Base-by-base conservation (phyloP, 352 stramenopile genomes). In the Peronospora tabacina region DNA sequence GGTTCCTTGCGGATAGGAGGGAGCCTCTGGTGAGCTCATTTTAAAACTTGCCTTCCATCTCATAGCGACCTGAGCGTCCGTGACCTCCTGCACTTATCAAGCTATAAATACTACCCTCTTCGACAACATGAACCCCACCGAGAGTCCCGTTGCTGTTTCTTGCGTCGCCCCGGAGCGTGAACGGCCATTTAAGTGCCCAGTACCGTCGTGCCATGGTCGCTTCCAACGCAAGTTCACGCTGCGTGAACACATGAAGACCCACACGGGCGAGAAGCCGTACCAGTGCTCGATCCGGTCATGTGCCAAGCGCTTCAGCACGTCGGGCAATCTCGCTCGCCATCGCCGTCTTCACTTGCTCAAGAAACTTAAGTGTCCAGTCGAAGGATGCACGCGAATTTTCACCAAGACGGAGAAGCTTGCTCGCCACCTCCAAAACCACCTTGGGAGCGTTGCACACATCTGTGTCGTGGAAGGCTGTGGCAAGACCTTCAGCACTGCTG, bases 201-300 rank as follows among this genome's bases (percentile, higher is more conserved):
- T 73, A 29, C 64, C 64, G 12, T 60, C 57, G 20, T 73, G 64
- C 56, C 57, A 55, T 15, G 61, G 69, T 32, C 67, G 72, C 48
- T 86, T 86, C 66, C 72, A 83, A 43, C 75, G 75, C 58, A 83
- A 81, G 52, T 86, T 83, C 41, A 87, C 75, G 8, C 72, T 87
- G 50, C 81, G 63, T 40, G 75, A 87, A 45, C 78, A 89, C 60
- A 77, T 85, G 58, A 87, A 87, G 67, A 89, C 75, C 36, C 78
- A 89, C 66, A 87, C 78, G 49, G 78, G 78, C 33, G 78, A 89
- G 61, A 81, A 85, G 56, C 75, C 79, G 12, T 73, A 82, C 53
- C 63, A 78, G 44, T 83, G 72, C 44, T 45, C 69, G 12, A 74
- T 75, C 46, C 55, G 48, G n/a, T 66, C 65, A 4, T 83, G 72